Percentiles rank a stretch among this genome's conserved stretches.
Evolutionary conservation across 208 protist species (phyloP).

Genomic region (Lotmaria passim): DNA sequence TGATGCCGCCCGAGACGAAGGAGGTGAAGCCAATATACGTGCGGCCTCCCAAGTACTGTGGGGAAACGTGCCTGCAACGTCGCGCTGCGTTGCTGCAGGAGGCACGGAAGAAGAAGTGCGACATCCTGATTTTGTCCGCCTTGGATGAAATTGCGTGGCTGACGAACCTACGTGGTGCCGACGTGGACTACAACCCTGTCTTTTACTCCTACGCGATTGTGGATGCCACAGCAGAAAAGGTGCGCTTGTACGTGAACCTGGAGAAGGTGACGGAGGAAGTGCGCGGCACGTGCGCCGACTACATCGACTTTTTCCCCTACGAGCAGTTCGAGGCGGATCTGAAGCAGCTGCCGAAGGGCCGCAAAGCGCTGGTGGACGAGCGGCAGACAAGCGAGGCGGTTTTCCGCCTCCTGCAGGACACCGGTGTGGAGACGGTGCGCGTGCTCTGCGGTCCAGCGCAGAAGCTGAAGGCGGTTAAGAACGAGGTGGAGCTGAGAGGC

Average conservation of each 20-base stretch:
- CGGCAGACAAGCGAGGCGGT: slow-evolving; percentile 78
- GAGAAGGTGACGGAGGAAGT: slow-evolving; percentile 38
- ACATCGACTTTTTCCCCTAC: slow-evolving; percentile 78
- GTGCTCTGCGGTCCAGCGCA: slow-evolving; percentile 74
- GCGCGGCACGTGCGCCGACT: slow-evolving; percentile 17
- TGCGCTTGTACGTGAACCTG: slow-evolving; percentile 39
- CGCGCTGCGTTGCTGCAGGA: slow-evolving; percentile 48
- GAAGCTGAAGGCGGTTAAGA: slow-evolving; percentile 93
- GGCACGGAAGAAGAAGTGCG: slow-evolving; percentile 57
- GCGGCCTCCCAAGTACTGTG: slow-evolving; percentile 77
- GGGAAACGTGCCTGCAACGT: slow-evolving; percentile 60
- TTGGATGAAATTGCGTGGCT: slow-evolving; percentile 95
- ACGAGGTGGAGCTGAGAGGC: slow-evolving; percentile 89
- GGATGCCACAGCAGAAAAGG: slow-evolving; percentile 39
- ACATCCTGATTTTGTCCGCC: slow-evolving; percentile 82
- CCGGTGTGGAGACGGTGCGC: slow-evolving; percentile 37
- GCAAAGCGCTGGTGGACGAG: slow-evolving; percentile 72
- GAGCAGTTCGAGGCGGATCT: slow-evolving; percentile 67
- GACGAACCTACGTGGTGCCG: slow-evolving; percentile 89
- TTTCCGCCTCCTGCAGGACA: slow-evolving; percentile 42
- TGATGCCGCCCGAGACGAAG: slow-evolving; percentile 43
- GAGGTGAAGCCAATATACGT: slow-evolving; percentile 45
- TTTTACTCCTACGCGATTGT: slow-evolving; percentile 91
- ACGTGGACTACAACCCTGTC: slow-evolving; percentile 92
- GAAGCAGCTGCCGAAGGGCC: slow-evolving; percentile 33